phyloP scores from a whole-genome alignment of 768 basidiomycete species.

The Calvatia gigantea region DNA sequence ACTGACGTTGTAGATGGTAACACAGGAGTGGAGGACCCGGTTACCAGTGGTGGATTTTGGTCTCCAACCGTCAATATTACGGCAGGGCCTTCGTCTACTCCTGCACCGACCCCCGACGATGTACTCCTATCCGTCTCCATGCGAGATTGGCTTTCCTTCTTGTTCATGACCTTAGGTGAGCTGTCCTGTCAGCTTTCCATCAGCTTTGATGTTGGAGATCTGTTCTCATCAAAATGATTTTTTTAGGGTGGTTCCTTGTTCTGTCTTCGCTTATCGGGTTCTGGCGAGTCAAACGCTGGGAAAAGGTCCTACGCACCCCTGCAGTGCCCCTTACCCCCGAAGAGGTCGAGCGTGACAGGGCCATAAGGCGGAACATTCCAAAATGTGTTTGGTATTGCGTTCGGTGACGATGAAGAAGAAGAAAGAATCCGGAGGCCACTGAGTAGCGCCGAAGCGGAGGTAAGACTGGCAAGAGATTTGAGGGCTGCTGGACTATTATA shows the following conservation, averaged over 20 bases:
- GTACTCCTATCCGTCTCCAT: slow-evolving; percentile 41
- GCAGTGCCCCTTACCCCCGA: slow-evolving; percentile 36
- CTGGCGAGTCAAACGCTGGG: slow-evolving; percentile 86
- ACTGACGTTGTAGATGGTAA: slow-evolving; percentile 23
- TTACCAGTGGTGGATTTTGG: neutral
- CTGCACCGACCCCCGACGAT: slow-evolving; percentile 22
- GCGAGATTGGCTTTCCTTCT: slow-evolving; percentile 86
- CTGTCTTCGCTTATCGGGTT: slow-evolving; percentile 80
- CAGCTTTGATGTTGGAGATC: slow-evolving; percentile 2
- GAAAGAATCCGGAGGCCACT: slow-evolving; percentile 8
- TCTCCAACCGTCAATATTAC: neutral
- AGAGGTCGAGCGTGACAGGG: slow-evolving; percentile 48
- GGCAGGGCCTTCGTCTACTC: slow-evolving; percentile 14
- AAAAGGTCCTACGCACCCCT: slow-evolving; percentile 56
- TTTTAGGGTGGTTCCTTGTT: slow-evolving; percentile 93
- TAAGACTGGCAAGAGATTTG: slow-evolving; percentile 45
- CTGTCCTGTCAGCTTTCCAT: neutral
- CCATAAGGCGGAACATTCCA: slow-evolving; percentile 50
- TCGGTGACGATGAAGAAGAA: slow-evolving; percentile 28
- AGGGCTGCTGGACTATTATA: slow-evolving; percentile 54
- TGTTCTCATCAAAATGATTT: slow-evolving; percentile 58
- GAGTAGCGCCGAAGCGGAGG: slow-evolving; percentile 27
- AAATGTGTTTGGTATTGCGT: slow-evolving; percentile 46
- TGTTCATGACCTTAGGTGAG: slow-evolving; percentile 85
- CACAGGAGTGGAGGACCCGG: slow-evolving; percentile 5